Evolutionary conservation across 768 basidiomycete species (phyloP), one percentile per base, ranked within the genome.

Genomic region (Kwoniella sp.): DNA sequence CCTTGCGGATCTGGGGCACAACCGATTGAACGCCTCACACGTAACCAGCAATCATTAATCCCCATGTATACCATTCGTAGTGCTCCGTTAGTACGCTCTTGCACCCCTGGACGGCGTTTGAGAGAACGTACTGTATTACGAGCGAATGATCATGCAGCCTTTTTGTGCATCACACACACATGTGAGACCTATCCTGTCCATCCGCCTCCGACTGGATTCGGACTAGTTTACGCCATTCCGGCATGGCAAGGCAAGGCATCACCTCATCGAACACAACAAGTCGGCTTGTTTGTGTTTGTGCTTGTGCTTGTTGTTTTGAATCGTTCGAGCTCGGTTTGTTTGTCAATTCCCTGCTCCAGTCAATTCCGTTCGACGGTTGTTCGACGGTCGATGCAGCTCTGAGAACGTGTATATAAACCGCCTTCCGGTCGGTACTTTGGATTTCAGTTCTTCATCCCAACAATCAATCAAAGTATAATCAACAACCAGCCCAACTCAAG

Each of bases 361-460:
- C n/a, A n/a, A n/a, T n/a, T n/a, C n/a, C n/a, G n/a, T n/a, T n/a
- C n/a, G n/a, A n/a, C n/a, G n/a, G n/a, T n/a, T n/a, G n/a, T n/a
- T n/a, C n/a, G n/a, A n/a, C n/a, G 33, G 33, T 33, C 13, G 33
- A 33, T 33, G 33, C 40, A 44, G 8, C 8, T 9, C 40, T 44
- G 40, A 9, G 17, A 44, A 44, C 17, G 40, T 44, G 40, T 44
- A 44, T 44, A 44, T 44, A 44, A 44, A 44, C 40, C 40, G 8
- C 17, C 17, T 19, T 4, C 40, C 40, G 4, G 40, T 19, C 10
- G 8, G 8, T 6, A 19, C 17, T 44, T 44, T 44, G 40, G 17
- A 44, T 44, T 9, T 19, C 40, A 13, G n/a, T 64, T 64, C 55
- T 58, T 58, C 62, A 64, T 64, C 62, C 62, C 36, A 50, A 29